Base-by-base conservation (phyloP, 2,329 filamentous ascomycete species). In the Shiraia sp. region DNA sequence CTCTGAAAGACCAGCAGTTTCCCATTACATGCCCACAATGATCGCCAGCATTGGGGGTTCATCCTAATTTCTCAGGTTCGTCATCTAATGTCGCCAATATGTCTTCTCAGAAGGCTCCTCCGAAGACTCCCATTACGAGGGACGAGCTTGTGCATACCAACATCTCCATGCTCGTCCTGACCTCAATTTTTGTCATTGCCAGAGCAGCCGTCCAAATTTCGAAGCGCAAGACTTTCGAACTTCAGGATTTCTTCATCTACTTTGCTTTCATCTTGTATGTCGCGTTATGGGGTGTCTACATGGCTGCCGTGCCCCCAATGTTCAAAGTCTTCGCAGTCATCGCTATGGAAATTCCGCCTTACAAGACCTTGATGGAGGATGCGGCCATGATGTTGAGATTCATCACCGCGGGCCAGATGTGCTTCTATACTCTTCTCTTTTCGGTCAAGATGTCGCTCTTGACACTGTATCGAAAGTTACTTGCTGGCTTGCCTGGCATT, bases 331-430 rank as follows among this genome's bases (percentile, higher is more conserved):
- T 53, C 14, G 58, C 47, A 6, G 59, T 68, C 4, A 24, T 45
- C 15, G 32, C 35, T 3, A 61, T 63, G 12, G 44, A 51, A 22
- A 57, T 46, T 6, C 24, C 41, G 7, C 49, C 54, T 0, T 72
- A 71, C 34, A 41, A 63, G 4, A 58, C 48, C 3, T 45, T 70
- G 6, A 35, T 41, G 19, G 33, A 65, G 1, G 70, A 72, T 32
- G 49, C 50, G 2, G 30, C 57, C 1, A 35, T 48, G 10, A 56
- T 72, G 43, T 51, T 68, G 19, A 65, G 63, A 34, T 52, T 68
- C 13, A 66, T 72, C 39, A 70, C 71, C 33, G 61, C 64, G 6
- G 65, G 61, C 13, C 66, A 66, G n/a, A 61, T 71, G 37, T 61
- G 29, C 51, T 51, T 51, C 34, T 51, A 51, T 16, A 45, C 41